Base-by-base conservation (phyloP, 352 stramenopile species). In the Phytophthora crassamura region DNA sequence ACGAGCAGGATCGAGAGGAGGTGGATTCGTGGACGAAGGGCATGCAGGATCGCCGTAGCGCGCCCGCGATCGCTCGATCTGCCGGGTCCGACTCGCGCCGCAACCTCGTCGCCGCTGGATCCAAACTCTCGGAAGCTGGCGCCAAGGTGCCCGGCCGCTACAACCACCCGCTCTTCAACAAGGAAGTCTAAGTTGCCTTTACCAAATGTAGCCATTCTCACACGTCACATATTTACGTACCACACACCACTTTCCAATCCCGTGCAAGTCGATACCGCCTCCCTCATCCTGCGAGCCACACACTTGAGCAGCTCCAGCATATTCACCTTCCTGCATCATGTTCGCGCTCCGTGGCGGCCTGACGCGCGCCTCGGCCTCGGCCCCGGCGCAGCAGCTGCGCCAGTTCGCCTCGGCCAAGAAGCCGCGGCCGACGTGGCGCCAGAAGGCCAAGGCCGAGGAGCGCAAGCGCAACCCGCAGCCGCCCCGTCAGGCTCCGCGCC, bases 111-210 rank as follows among this genome's bases (percentile, higher is more conserved):
- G 55, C 53, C 5, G 62, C 52, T 32, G 58, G 64, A 16, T 84
- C 73, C 1, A 70, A 88, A 45, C 72, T 68, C 0, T 88, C 78
- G 0, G 72, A 92, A 67, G 80, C 86, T 64, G 78, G 73, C 25
- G 51, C 74, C 59, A 89, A 84, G 35, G 77, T 94, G 8, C 69
- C 64, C 5, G 85, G 85, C 1, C 69, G 72, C 41, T 75, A 69
- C 35, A 92, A 92, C 58, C 85, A 94, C 43, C 85, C 85, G n/a
- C 74, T 94, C 7, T 91, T 91, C 56, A 94, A 94, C 59, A 78
- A 71, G 30, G 75, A 90, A 30, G 12, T 74, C 6, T 84, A 61
- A 58, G 38, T 3, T 45, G 4, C 14, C 20, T 15, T 14, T 20
- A 9, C 11, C 20, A 7, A 35, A 43, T 46, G 47, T 54, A 59